Percentiles rank a stretch among this genome's conserved stretches.
phyloP scores from a whole-genome alignment of 768 basidiomycete species.

The Mycena sanguinolenta region DNA sequence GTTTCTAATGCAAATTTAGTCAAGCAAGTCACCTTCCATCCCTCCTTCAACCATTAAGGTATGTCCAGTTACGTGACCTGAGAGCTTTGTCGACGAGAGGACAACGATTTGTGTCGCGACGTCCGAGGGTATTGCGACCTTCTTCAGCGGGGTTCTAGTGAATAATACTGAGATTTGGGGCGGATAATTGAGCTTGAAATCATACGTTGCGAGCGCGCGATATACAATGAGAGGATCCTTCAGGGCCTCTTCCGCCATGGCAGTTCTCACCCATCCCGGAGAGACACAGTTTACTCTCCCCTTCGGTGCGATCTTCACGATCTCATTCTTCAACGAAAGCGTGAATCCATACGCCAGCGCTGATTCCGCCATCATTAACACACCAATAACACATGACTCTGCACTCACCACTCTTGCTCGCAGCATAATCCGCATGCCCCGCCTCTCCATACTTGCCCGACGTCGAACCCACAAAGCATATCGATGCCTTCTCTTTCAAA shows the following conservation, averaged over 20 bases:
- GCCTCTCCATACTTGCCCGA: conserved; percentile 82
- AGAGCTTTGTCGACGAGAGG: conserved; percentile 70
- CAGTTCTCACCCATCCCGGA: conserved; percentile 78
- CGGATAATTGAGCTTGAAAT: background rate
- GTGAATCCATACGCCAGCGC: conserved; percentile 82
- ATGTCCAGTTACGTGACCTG: conserved; percentile 81
- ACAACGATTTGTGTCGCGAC: conserved; percentile 75
- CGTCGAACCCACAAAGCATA: conserved; percentile 78
- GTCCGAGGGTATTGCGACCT: conserved; percentile 71
- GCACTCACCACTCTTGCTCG: conserved; percentile 17
- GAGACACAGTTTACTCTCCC: conserved; percentile 80
- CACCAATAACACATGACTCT: too few species aligned
- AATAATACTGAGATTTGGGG: background rate
- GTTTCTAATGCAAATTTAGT: background rate
- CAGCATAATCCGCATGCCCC: conserved; percentile 54
- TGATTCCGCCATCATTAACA: conserved; percentile 37
- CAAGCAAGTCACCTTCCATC: conserved; percentile 72
- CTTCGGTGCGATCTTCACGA: conserved; percentile 78
- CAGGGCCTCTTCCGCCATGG: conserved; percentile 70
- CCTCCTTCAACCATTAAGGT: conserved; percentile 81
- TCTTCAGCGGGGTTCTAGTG: conserved; percentile 75
- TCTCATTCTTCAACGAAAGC: conserved; percentile 82
- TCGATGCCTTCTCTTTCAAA: conserved; percentile 67
- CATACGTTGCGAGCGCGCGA: conserved; percentile 75
- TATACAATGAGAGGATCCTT: conserved; percentile 68